phyloP scores from a whole-genome alignment of 495 filamentous ascomycete genomes.

The Aspergillus bertholletiae region DNA sequence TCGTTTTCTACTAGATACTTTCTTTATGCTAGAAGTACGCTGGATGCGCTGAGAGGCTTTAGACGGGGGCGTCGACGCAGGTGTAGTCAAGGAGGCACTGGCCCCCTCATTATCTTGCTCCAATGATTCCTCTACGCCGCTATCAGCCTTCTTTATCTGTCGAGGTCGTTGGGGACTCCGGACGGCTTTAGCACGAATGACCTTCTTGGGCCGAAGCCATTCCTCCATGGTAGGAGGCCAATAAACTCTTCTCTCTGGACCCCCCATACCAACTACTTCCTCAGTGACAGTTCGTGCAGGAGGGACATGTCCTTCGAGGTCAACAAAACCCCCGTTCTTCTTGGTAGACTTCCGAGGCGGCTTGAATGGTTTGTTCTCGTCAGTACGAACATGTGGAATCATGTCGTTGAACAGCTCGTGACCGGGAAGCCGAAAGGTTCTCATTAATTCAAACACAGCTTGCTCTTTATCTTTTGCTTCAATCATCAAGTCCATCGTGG shows the following conservation, averaged over 20 bases:
- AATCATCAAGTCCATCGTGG: slow-evolving; percentile 93
- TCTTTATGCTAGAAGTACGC: slow-evolving; percentile 21
- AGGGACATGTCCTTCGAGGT: slow-evolving; percentile 45
- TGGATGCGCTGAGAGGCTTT: slow-evolving; percentile 14
- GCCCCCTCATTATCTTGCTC: slow-evolving; percentile 2
- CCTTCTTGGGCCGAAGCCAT: slow-evolving; percentile 81
- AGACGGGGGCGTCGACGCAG: slow-evolving; percentile 9
- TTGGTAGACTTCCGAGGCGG: slow-evolving; percentile 46
- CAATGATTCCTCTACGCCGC: background rate
- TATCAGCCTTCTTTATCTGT: slow-evolving; percentile 21
- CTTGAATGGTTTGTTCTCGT: slow-evolving; percentile 67
- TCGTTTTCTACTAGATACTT: slow-evolving; percentile 29
- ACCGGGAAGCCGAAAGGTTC: slow-evolving; percentile 76
- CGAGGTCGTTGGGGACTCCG: slow-evolving; percentile 20
- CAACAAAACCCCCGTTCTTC: slow-evolving; percentile 47
- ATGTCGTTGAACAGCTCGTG: slow-evolving; percentile 74
- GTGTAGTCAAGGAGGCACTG: slow-evolving; percentile 12
- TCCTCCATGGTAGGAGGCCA: slow-evolving; percentile 89
- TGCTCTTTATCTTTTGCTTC: slow-evolving; percentile 99
- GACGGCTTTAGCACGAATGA: slow-evolving; percentile 54
- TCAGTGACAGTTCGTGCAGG: slow-evolving; percentile 49
- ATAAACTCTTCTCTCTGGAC: slow-evolving; percentile 80
- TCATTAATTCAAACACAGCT: slow-evolving; percentile 92
- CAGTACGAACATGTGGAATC: slow-evolving; percentile 68
- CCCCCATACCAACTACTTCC: slow-evolving; percentile 83